phyloP scores from a whole-genome alignment of 768 basidiomycete genomes.

The Leccinum sublutescens region DNA sequence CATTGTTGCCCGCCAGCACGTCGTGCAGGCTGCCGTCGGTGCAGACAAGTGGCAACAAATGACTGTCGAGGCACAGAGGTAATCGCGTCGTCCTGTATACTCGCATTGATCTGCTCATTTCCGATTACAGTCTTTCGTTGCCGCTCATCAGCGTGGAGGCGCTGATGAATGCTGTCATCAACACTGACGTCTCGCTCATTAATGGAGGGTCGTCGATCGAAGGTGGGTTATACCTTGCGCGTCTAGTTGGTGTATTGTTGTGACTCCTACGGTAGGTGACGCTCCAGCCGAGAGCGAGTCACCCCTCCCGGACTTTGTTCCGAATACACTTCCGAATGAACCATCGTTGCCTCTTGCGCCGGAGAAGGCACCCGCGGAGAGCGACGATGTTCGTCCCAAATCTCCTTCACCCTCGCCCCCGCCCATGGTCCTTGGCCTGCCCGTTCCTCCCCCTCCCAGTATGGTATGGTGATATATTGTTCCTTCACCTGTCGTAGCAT shows the following conservation, averaged over 20 bases:
- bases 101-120: constrained; percentile 8
- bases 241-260: neutral
- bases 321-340: constrained; percentile 54
- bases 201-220: constrained; percentile 20
- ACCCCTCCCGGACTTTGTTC: constrained; percentile 47
- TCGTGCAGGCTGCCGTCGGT: constrained; percentile 52
- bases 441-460: constrained; percentile 25
- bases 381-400: constrained; percentile 6
- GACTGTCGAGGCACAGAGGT: constrained; percentile 52
- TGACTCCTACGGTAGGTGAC: constrained; percentile 4
- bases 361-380: constrained; percentile 15
- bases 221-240: constrained; percentile 11
- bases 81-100: constrained; percentile 9
- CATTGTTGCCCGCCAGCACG: constrained; percentile 49
- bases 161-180: constrained; percentile 51
- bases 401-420: constrained; percentile 22
- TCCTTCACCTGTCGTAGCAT: neutral
- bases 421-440: constrained; percentile 15
- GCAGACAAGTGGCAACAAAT: constrained; percentile 54
- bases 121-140: constrained; percentile 36
- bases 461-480: constrained; percentile 11
- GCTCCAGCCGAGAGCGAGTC: constrained; percentile 25
- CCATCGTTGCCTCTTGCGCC: constrained; percentile 36
- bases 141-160: constrained; percentile 44
- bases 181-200: constrained; percentile 36